Percentiles rank a stretch among this genome's conserved stretches.
These are phyloP conservation scores for Mortierella alpina DNA, from an alignment of 192 early-diverging fungal genomes.

Conservation along the genomic window DNA sequence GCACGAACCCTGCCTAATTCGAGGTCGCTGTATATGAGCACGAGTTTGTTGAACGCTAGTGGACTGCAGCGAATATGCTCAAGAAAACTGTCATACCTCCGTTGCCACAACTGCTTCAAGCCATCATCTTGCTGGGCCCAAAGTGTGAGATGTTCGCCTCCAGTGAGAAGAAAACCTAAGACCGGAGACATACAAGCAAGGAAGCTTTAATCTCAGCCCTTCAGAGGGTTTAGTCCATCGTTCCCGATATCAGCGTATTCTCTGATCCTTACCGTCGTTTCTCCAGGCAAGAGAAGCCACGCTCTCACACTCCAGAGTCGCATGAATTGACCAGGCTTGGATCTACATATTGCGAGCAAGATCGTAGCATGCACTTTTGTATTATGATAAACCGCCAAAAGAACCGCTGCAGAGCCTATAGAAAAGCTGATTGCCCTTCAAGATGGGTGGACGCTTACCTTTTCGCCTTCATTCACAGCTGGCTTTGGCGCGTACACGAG, in stretches of 20 bases:
- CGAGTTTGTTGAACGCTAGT: neutral
- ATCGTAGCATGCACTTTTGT: neutral
- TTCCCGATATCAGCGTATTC: neutral
- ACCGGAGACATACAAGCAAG: conserved; percentile 16
- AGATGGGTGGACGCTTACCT: conserved; percentile 3
- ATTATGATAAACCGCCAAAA: neutral
- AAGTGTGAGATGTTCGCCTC: conserved; percentile 42
- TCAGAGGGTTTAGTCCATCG: neutral
- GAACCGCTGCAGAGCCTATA: neutral
- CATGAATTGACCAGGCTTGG: conserved; percentile 17
- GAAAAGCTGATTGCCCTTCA: neutral
- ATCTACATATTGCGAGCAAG: conserved; percentile 16
- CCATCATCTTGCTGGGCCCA: conserved; percentile 36
- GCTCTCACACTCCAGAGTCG: conserved; percentile 25
- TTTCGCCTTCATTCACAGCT: conserved; percentile 18
- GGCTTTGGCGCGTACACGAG: conserved; percentile 37
- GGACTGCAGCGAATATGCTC: neutral
- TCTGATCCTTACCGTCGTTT: conserved; percentile 31
- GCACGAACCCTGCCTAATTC: conserved; percentile 44
- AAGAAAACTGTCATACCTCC: conserved; percentile 36
- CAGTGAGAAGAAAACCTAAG: conserved; percentile 52
- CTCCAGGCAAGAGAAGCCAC: conserved; percentile 39
- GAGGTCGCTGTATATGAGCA: no score
- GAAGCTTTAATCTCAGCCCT: neutral
- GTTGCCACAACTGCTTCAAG: conserved; percentile 57